phyloP scores from a whole-genome alignment of 2,329 filamentous ascomycete species.

The Pestalotiopsis sp. region DNA sequence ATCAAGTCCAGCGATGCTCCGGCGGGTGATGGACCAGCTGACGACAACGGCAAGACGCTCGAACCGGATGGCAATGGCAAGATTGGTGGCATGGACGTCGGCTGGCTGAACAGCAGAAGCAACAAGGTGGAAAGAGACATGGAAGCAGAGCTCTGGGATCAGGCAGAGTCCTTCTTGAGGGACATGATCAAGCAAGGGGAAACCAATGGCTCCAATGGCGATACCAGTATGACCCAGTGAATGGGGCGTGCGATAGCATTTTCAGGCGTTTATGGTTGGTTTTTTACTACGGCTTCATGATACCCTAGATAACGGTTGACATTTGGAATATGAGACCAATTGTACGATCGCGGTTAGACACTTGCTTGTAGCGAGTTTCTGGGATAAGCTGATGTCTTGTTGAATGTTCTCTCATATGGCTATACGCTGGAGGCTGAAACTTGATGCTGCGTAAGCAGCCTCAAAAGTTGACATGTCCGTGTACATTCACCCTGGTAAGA shows the following conservation, averaged over 20 bases:
- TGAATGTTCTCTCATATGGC: not conserved
- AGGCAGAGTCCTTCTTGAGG: conserved; percentile 15
- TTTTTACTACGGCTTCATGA: not conserved
- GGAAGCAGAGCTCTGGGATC: conserved; percentile 75
- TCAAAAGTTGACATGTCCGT: not conserved
- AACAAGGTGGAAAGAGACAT: conserved; percentile 80
- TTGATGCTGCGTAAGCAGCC: not conserved
- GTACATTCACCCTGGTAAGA: not conserved
- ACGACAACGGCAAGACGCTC: conserved; percentile 32
- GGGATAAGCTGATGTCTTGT: not conserved
- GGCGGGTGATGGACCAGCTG: not conserved
- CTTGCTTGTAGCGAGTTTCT: not conserved
- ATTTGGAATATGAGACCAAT: not conserved
- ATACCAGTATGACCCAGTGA: conserved; percentile 2
- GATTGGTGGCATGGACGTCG: conserved; percentile 72
- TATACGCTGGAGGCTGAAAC: not conserved
- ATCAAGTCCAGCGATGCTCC: conserved; percentile 39
- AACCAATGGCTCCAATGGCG: not conserved
- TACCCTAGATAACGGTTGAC: not conserved
- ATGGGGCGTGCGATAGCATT: not conserved
- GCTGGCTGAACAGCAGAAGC: conserved; percentile 85
- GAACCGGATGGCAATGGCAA: conserved; percentile 56
- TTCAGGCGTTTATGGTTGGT: not conserved
- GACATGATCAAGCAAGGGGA: conserved; percentile 1
- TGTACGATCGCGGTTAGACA: not conserved